A percentile compares a stretch with the other conserved stretches of the same genome.
Evolutionary conservation across 1,139 yeast species (phyloP).

Genomic region (Kluyveromyces sp.): DNA sequence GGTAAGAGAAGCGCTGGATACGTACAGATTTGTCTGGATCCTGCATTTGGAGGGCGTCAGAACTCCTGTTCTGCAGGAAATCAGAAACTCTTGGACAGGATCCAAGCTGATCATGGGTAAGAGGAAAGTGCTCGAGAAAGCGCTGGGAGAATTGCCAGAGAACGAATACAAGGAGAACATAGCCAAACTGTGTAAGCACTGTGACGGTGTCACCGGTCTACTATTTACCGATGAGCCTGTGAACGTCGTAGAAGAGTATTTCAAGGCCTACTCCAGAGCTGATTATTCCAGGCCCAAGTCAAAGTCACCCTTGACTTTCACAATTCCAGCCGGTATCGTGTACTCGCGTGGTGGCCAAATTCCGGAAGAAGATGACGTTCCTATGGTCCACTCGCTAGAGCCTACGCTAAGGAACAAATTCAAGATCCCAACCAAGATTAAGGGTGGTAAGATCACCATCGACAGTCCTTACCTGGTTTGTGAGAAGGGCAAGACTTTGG

Average conservation of each 20-base stretch:
- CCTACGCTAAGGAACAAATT: conserved; percentile 81
- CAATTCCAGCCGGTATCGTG: conserved; percentile 81
- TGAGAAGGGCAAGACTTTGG: conserved; percentile 68
- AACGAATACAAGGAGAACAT: conserved; percentile 86
- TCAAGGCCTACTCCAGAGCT: conserved; percentile 64
- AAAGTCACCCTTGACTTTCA: conserved; percentile 72
- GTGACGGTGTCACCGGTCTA: conserved; percentile 76
- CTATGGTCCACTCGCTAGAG: conserved; percentile 93
- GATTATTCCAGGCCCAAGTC: conserved; percentile 91
- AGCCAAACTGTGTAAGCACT: conserved; percentile 52
- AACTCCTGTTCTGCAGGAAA: conserved; percentile 90
- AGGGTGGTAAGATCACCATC: conserved; percentile 77
- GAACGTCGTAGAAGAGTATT: conserved; percentile 78
- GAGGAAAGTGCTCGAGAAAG: conserved; percentile 87
- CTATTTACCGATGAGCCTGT: conserved; percentile 83
- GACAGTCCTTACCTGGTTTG: conserved; percentile 77
- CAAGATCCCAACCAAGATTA: conserved; percentile 87
- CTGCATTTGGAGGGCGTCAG: conserved; percentile 86
- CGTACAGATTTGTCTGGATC: conserved; percentile 74
- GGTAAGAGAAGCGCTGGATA: conserved; percentile 73
- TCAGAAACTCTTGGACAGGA: conserved; percentile 87
- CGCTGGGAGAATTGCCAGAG: conserved; percentile 78
- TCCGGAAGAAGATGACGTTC: conserved; percentile 85
- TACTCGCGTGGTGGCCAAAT: conserved; percentile 95
- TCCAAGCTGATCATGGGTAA: conserved; percentile 85